Percentiles rank a stretch among this genome's conserved stretches.
Evolutionary conservation across 305 asterid genomes (phyloP).

Genomic region (Coffea humblotiana): DNA sequence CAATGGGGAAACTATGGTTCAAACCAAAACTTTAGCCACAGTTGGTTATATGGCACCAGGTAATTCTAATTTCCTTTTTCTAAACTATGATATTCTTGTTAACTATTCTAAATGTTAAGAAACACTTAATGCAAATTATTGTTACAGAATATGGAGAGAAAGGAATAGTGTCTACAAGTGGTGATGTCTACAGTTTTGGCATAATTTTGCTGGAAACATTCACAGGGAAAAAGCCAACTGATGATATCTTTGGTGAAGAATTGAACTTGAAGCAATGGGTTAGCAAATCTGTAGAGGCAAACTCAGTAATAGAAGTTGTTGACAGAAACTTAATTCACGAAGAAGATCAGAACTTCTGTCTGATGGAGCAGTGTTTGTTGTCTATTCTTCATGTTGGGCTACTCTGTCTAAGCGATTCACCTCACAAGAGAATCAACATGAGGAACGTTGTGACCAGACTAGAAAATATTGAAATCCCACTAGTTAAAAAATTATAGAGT

Average conservation of each 20-base stretch:
- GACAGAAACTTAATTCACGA: constrained; percentile 18
- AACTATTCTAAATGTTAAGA: too few species aligned
- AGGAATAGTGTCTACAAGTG: constrained; percentile 27
- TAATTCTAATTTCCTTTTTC: background rate
- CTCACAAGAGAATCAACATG: constrained; percentile 19
- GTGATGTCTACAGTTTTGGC: constrained; percentile 36
- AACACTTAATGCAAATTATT: too few species aligned
- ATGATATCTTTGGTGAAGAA: constrained; percentile 25
- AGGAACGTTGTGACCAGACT: constrained; percentile 13
- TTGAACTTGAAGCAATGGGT: constrained; percentile 27
- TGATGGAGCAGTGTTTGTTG: background rate
- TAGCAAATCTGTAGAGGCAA: constrained; percentile 5
- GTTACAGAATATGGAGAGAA: constrained; percentile 33
- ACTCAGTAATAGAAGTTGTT: constrained; percentile 16
- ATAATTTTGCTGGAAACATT: constrained; percentile 28
- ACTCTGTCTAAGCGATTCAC: constrained; percentile 13
- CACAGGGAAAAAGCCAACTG: constrained; percentile 25
- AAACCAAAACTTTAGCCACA: constrained; percentile 33
- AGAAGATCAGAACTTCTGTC: background rate
- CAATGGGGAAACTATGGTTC: constrained; percentile 10
- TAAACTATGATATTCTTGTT: too few species aligned
- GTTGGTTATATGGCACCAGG: constrained; percentile 40
- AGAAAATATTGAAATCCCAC: constrained; percentile 3
- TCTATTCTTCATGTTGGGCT: constrained; percentile 10
- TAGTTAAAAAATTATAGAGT: too few species aligned